phyloP scores from a whole-genome alignment of 2,329 filamentous ascomycete species.

The Thermothelomyces thermophilus region DNA sequence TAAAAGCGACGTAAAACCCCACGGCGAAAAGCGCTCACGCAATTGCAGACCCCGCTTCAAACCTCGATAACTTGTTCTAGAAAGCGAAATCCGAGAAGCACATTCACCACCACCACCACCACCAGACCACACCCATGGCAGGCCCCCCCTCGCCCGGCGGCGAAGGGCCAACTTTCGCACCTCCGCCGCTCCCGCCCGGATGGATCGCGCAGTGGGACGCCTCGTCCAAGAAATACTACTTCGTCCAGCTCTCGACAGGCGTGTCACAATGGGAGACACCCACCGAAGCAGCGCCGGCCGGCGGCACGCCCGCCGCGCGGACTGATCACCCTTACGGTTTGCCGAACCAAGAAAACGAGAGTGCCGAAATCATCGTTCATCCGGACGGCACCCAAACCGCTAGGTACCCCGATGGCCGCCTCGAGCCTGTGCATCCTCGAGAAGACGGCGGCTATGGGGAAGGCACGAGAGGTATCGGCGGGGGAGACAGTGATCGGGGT shows the following conservation, averaged over 20 bases:
- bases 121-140: constrained; percentile 38
- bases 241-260: constrained; percentile 65
- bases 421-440: constrained; percentile 50
- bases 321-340: constrained; percentile 57
- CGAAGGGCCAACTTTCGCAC: constrained; percentile 53
- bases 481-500: constrained; percentile 52
- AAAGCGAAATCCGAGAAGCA: no score
- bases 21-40: neutral
- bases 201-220: constrained; percentile 68
- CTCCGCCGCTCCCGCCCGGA: constrained; percentile 55
- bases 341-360: constrained; percentile 28
- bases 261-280: constrained; percentile 69
- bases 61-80: no score
- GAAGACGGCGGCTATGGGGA: constrained; percentile 22
- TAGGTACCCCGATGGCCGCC: constrained; percentile 52
- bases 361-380: constrained; percentile 52
- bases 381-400: constrained; percentile 57
- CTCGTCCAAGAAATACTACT: constrained; percentile 59
- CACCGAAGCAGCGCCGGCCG: constrained; percentile 55
- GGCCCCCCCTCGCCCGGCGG: constrained; percentile 52
- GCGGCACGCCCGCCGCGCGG: constrained; percentile 47
- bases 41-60: no score
- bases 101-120: neutral
- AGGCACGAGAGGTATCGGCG: constrained; percentile 32
- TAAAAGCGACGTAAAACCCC: neutral